Evolutionary conservation across 306 rosid genomes (phyloP), one percentile per base, ranked within the genome.

Genomic region (Canavalia gladiata): DNA sequence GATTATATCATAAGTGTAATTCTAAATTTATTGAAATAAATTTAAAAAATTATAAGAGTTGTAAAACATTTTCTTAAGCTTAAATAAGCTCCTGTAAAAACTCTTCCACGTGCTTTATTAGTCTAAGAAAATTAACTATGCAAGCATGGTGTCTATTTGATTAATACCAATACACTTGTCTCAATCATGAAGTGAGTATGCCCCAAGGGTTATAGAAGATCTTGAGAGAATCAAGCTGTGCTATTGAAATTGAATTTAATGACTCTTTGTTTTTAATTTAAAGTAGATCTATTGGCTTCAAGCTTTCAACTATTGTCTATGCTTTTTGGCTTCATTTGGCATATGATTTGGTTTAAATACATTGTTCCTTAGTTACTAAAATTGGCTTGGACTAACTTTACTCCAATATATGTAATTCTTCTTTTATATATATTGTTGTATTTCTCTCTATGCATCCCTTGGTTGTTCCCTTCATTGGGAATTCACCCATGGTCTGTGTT

Each of bases 141-240:
- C 74, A 41, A 29, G 28, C 65, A 29, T 49, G 49, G 42, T 58
- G 72, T 58, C 77, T 45, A 59, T 67, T 39, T 52, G 54, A n/a
- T 25, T 47, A 25, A 56, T 52, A 51, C 28, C 50, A 68, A 46
- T 30, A 29, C 64, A 25, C 41, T 74, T 76, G 28, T 56, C 56
- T 60, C 10, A 41, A 60, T 43, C 77, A 33, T 84, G 88, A 84
- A 88, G 90, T 37, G 91, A 91, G 85, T 87, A 74, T 72, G 82
- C 80, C 10, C 92, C 91, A 33, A 84, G 92, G 86, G 81, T 89
- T 56, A 84, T 85, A 75, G 86, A 91, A 82, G 84, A 87, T 69
- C 93, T 90, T 62, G 90, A 86, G 68, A 89, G 86, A 85, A 67
- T 85, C 78, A 90, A 85, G 84, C 84, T 87, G 50, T 78, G 83